Evolutionary conservation across 345 rosid species (phyloP), one percentile per base, ranked within the genome.

Genomic region (Brassica juncea): DNA sequence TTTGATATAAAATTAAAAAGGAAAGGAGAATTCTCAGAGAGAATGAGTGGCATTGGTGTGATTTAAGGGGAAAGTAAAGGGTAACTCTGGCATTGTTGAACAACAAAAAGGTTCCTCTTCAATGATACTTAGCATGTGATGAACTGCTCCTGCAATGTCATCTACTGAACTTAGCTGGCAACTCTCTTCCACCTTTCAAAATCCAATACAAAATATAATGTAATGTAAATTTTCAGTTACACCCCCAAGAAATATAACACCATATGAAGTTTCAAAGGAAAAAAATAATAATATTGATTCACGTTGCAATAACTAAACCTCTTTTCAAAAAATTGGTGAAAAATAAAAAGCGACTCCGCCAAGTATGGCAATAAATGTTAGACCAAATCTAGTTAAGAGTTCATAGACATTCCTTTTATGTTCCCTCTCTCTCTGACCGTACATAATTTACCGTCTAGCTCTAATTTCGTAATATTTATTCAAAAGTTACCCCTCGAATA

Each of bases 131-230:
- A 94, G 94, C 94, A 94, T 87, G 87, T 87, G 92, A 66, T 90
- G 90, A 54, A 91, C 95, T 72, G 97, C 91, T 76, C 84, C 87
- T 77, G 95, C 97, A 80, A 94, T 90, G 87, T 94, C 98, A 79
- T 91, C 96, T 79, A 82, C 96, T 52, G 94, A 86, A 55, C 77
- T 89, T 71, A 94, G 90, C 80, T 85, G 94, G 87, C 97, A 90
- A 84, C 88, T 92, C 85, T 94, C 98, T 86, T 93, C 98, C 82
- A 91, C 82, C 98, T 93, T 80, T 25, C 0, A 70, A 28, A 16
- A 35, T 25, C 78, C 77, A 76, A 63, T 25, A 74, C 49, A 78
- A 66, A 70, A 39, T 67, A 23, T 23, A 11, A 59, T 25, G 15
- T 67, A 28, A 71, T 16, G 11, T 15, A 2, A 25, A 34, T 21